Conservation (phyloP, 2,329 filamentous ascomycete species). For the Colletotrichum musicola region DNA sequence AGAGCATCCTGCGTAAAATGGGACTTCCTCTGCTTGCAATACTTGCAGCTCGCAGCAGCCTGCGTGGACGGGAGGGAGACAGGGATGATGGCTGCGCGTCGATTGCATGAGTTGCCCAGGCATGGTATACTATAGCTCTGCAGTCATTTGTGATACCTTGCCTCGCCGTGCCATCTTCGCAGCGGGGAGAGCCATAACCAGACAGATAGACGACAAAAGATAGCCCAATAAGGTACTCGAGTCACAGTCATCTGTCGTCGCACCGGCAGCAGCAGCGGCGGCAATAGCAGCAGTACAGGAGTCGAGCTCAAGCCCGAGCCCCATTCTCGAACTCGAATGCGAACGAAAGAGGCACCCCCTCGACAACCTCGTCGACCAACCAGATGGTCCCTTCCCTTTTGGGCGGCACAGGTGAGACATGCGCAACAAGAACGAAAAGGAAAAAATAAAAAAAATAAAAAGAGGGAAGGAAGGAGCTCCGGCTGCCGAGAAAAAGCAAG, state of each 20-base stretch:
- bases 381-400: slow-evolving; percentile 19
- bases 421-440: slow-evolving; percentile 12
- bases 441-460: slow-evolving; percentile 29
- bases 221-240: no score
- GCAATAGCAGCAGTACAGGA: not conserved
- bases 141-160: slow-evolving; percentile 12
- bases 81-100: slow-evolving; percentile 26
- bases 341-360: slow-evolving; percentile 27
- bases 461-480: slow-evolving; percentile 15
- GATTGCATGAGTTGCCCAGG: slow-evolving; percentile 19
- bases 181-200: not conserved
- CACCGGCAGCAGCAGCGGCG: not conserved
- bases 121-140: slow-evolving; percentile 18
- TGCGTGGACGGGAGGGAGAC: slow-evolving; percentile 32
- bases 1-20: slow-evolving; percentile 9
- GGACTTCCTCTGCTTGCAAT: not conserved
- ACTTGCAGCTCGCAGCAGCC: slow-evolving; percentile 13
- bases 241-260: not conserved
- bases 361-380: slow-evolving; percentile 21
- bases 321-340: slow-evolving; percentile 36
- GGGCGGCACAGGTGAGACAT: slow-evolving; percentile 34
- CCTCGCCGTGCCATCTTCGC: not conserved
- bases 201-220: no score
- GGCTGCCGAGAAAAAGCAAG: slow-evolving; percentile 36
- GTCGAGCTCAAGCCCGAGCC: slow-evolving; percentile 4